Conservation (phyloP, 768 basidiomycete genomes). For the Lactarius evosmus region DNA sequence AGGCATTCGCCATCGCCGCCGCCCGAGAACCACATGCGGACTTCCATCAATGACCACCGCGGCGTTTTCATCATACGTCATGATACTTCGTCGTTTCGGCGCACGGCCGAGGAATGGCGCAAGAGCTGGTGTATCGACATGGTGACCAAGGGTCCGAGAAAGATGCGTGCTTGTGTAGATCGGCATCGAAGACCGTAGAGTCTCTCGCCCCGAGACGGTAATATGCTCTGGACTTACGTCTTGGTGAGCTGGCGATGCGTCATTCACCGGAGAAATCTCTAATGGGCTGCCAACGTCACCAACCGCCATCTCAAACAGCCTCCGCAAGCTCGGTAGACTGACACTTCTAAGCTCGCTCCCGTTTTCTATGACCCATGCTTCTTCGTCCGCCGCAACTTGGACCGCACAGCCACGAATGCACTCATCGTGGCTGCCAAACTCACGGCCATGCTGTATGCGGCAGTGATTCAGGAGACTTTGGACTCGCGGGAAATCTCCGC, state of each 20-base stretch:
- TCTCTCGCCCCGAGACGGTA: constrained; percentile 14
- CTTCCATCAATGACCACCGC: constrained; percentile 36
- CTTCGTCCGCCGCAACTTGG: constrained; percentile 36
- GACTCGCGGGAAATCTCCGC: constrained; percentile 49
- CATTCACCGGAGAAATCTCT: constrained; percentile 19
- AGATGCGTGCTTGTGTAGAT: constrained; percentile 37
- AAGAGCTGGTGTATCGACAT: constrained; percentile 49
- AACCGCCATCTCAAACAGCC: constrained; percentile 51
- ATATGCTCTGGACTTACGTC: constrained; percentile 5
- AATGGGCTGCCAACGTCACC: constrained; percentile 35
- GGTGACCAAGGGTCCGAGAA: constrained; percentile 47
- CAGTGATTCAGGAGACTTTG: constrained; percentile 54
- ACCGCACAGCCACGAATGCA: constrained; percentile 47
- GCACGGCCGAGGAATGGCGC: constrained; percentile 49
- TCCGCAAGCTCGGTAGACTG: constrained; percentile 44
- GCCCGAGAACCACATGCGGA: constrained; percentile 9
- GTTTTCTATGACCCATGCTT: constrained; percentile 36
- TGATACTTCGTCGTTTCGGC: constrained; percentile 42
- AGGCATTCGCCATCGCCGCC: constrained; percentile 37
- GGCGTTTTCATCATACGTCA: constrained; percentile 37
- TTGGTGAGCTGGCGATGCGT: neutral
- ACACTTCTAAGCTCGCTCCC: constrained; percentile 43
- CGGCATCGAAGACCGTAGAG: constrained; percentile 19
- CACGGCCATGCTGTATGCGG: constrained; percentile 45
- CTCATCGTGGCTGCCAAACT: constrained; percentile 51